Evolutionary conservation across 2,329 filamentous ascomycete genomes (phyloP), one percentile per base, ranked within the genome.

Genomic region (Clarireedia monteithiana): DNA sequence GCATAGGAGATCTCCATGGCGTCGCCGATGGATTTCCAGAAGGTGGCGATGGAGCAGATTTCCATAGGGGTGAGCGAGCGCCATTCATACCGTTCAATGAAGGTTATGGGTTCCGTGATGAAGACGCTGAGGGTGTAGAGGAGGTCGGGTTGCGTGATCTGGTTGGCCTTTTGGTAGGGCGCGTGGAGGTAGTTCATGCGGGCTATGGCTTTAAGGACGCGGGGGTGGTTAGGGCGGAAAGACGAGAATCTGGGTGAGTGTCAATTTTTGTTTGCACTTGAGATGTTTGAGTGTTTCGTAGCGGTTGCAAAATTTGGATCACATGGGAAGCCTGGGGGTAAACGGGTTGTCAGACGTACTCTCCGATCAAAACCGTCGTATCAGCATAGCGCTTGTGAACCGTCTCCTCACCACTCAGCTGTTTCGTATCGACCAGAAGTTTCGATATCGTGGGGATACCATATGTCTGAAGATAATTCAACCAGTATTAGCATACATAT

Each of bases 21-120:
- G 62, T 89, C 83, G 14, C 86, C 87, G 15, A 89, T 71, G 52
- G 76, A 76, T 69, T 87, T 88, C 86, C 86, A 91, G 64, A 87
- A 82, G 0, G 81, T 83, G 15, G 80, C 83, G 30, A 85, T 70
- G 0, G 85, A 86, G 59, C 84, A 87, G 9, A 74, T 68, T 69
- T 91, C 88, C 70, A 91, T 75, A 0, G 85, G 80, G 15, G 78
- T 85, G 23, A 89, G 68, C 4, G 72, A 40, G 2, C 88, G 79
- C 87, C 88, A 92, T 67, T 92, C 89, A 63, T 83, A 88, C 5
- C 72, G 72, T 5, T 75, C 68, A 34, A 87, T 77, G 75, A 86
- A 90, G 14, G 77, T 74, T 30, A 80, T 69, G 0, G 87, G 85
- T 66, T 90, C 83, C 0, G 78, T 73, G 17, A 86, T 77, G 66